A percentile compares a stretch with the other conserved stretches of the same genome.
phyloP scores from a whole-genome alignment of 2,329 filamentous ascomycete species.

The Talaromyces sp. region DNA sequence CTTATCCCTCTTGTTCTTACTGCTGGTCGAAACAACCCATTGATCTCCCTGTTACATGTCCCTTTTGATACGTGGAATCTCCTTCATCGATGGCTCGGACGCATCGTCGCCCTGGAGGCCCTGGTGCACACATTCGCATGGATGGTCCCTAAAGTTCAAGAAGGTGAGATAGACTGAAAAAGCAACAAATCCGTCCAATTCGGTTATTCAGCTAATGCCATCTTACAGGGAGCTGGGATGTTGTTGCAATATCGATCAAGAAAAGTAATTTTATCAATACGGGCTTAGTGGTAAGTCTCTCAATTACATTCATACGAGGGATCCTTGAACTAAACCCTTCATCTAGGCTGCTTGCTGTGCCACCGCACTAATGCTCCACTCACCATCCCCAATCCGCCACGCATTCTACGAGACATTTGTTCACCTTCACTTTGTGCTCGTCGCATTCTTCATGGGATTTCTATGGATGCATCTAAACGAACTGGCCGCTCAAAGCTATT shows the following conservation, averaged over 20 bases:
- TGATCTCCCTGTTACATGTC: slow-evolving; percentile 47
- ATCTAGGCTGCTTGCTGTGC: slow-evolving; percentile 56
- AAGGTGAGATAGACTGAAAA: slow-evolving; percentile 21
- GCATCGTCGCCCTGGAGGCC: slow-evolving; percentile 70
- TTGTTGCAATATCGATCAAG: slow-evolving; percentile 33
- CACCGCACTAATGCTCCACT: slow-evolving; percentile 67
- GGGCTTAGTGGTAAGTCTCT: slow-evolving; percentile 46
- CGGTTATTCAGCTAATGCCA: slow-evolving; percentile 17
- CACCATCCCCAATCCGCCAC: slow-evolving; percentile 74
- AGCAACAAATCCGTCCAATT: not conserved
- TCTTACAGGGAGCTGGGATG: slow-evolving; percentile 46
- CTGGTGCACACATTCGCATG: slow-evolving; percentile 73
- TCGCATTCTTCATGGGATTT: slow-evolving; percentile 66
- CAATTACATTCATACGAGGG: not conserved
- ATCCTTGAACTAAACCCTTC: slow-evolving; percentile 11
- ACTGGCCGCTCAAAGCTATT: slow-evolving; percentile 72
- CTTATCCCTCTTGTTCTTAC: slow-evolving; percentile 47
- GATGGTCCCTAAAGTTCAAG: slow-evolving; percentile 67
- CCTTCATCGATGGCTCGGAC: slow-evolving; percentile 77
- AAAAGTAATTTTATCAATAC: slow-evolving; percentile 39
- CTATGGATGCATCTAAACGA: slow-evolving; percentile 78
- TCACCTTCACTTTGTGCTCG: slow-evolving; percentile 78
- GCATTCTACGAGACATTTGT: slow-evolving; percentile 96
- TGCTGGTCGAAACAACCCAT: slow-evolving; percentile 48
- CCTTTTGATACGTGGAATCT: slow-evolving; percentile 54